Base-by-base conservation (phyloP, 2,329 filamentous ascomycete genomes). In the Alternaria sp. region DNA sequence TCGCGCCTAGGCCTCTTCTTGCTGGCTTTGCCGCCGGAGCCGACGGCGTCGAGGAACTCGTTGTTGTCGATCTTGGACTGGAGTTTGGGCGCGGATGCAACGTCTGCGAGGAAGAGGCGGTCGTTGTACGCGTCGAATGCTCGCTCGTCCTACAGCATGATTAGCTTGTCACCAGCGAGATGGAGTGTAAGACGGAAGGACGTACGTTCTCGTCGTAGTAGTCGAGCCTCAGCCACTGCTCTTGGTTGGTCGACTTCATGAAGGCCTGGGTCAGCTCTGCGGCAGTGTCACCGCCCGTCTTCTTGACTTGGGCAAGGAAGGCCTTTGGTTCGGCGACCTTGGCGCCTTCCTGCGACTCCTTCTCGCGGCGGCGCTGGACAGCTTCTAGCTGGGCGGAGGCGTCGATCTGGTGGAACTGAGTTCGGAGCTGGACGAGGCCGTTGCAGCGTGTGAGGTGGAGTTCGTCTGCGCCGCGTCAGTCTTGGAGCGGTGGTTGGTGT, bases 381-480 rank as follows among this genome's bases (percentile, higher is more conserved):
- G 87, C 87, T 36, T 91, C 88, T 59, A 92, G 86, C 73, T 97
- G 93, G 50, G 90, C 85, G 49, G 89, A 82, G 4, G 96, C 95
- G 81, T 98, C 96, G 70, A 98, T 86, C 81, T 98, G 93, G 81
- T 97, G 93, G 65, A 97, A 91, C 75, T 97, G 93, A 0, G 96
- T 93, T 5, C 94, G 91, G 75, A 99, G 89, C 77, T 97, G 93
- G 45, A 97, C 91, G 47, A 97, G 88, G 3, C 92, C 91, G 44
- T 90, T 89, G 49, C 96, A 88, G 23, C 91, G 92, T 1, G 93
- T 96, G 43, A 98, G 88, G 81, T 97, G 93, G 10, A 97, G 84
- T 75, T 96, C 89, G 71, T 92, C 92, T 94, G 67, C 32, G 13
- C 40, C 9, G n/a, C 2, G 55, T 76, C 44, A 71, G 65, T 32